Conservation (phyloP, 176 grass and related monocot species). For the Aechmea fasciata region DNA sequence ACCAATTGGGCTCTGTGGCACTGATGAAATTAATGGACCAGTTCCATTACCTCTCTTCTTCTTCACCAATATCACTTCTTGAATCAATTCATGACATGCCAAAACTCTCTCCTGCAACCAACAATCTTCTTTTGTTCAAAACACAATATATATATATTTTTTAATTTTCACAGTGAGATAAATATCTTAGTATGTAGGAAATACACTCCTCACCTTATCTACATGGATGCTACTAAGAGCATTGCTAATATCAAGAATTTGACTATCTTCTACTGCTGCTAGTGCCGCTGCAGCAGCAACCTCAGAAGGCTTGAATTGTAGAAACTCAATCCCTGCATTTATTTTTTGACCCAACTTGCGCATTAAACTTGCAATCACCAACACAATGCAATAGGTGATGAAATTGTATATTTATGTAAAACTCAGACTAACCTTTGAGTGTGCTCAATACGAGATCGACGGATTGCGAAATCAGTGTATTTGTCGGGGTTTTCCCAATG, state of each 20-base stretch:
- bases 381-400: not conserved
- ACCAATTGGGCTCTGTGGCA: constrained; percentile 52
- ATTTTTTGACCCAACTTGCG: not conserved
- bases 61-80: constrained; percentile 41
- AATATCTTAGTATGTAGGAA: not conserved
- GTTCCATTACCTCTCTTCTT: constrained; percentile 25
- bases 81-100: constrained; percentile 56
- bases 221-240: constrained; percentile 39
- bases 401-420: not conserved
- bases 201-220: constrained; percentile 46
- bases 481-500: constrained; percentile 26
- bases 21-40: constrained; percentile 15
- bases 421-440: constrained; percentile 48
- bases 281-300: constrained; percentile 53
- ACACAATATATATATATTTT: not conserved
- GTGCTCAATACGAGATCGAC: constrained; percentile 40
- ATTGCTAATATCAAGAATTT: constrained; percentile 14
- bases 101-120: constrained; percentile 44
- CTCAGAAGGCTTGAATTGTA: constrained; percentile 78
- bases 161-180: not conserved
- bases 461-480: constrained; percentile 26
- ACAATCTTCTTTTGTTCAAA: not conserved
- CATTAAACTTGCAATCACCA: not conserved
- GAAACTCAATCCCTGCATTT: constrained; percentile 50
- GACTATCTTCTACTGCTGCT: constrained; percentile 30